Conservation (phyloP, 371 early-diverging fungal genomes). For the Lichtheimia hyalospora region DNA sequence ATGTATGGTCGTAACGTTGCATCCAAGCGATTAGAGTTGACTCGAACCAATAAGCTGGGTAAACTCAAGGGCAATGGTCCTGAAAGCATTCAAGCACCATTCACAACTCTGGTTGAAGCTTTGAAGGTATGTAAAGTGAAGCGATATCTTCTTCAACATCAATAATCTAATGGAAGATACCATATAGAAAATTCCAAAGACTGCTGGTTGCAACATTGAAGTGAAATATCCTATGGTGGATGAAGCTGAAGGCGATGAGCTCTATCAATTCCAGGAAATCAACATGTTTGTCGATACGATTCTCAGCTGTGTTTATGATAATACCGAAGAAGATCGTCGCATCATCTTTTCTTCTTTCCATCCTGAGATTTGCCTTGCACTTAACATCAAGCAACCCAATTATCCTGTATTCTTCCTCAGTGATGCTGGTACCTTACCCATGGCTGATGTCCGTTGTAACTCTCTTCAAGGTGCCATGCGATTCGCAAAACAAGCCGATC, state of each 20-base stretch:
- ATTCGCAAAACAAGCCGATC: conserved; percentile 72
- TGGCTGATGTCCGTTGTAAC: conserved; percentile 84
- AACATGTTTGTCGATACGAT: conserved; percentile 88
- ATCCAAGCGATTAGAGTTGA: conserved; percentile 28
- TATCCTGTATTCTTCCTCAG: conserved; percentile 92
- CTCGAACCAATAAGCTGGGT: conserved; percentile 34
- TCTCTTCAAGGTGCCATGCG: conserved; percentile 80
- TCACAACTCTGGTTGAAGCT: conserved; percentile 82
- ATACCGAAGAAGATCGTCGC: conserved; percentile 65
- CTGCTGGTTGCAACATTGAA: conserved; percentile 94
- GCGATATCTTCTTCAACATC: neutral
- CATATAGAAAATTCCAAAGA: conserved; percentile 63
- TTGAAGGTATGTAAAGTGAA: conserved; percentile 53
- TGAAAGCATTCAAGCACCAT: conserved; percentile 77
- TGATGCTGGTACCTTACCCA: conserved; percentile 73
- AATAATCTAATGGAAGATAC: neutral
- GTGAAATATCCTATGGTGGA: conserved; percentile 94
- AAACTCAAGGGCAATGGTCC: conserved; percentile 71
- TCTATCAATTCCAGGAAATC: conserved; percentile 70
- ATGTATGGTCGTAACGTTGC: conserved; percentile 15
- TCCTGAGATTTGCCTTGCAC: conserved; percentile 83
- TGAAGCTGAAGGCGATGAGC: conserved; percentile 79
- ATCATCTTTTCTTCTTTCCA: conserved; percentile 94
- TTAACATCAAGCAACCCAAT: conserved; percentile 81
- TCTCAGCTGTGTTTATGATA: conserved; percentile 71